Evolutionary conservation across 371 early-diverging fungal genomes (phyloP).

Genomic region (Coemansia sp.): DNA sequence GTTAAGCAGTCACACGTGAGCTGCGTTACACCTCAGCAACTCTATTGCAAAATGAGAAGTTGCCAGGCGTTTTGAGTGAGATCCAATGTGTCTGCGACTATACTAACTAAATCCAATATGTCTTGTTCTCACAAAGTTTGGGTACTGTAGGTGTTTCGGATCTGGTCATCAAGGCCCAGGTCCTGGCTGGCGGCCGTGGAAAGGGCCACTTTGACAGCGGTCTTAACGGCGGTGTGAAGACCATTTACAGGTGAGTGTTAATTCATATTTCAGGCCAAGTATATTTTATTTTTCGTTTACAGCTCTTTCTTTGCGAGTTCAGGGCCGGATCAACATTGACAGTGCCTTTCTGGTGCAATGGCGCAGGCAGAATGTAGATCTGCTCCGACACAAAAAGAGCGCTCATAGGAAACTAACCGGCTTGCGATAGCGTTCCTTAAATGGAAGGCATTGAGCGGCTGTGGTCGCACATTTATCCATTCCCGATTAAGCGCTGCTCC

Average conservation of each 20-base stretch:
- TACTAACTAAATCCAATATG: not conserved
- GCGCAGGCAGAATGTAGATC: too few species aligned
- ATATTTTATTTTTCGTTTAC: too few species aligned
- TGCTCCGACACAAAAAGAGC: too few species aligned
- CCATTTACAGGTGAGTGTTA: slow-evolving; percentile 81
- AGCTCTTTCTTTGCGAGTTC: too few species aligned
- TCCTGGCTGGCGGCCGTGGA: slow-evolving; percentile 98
- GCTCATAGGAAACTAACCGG: not conserved
- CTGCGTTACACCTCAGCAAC: not conserved
- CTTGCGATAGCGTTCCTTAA: not conserved
- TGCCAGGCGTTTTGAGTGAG: not conserved
- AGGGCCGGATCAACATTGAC: not conserved
- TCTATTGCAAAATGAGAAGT: not conserved
- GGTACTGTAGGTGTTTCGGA: slow-evolving; percentile 68
- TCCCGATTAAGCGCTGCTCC: not conserved
- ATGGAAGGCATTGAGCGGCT: not conserved
- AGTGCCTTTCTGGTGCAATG: not conserved
- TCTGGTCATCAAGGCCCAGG: slow-evolving; percentile 97
- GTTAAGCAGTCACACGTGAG: slow-evolving; percentile 8
- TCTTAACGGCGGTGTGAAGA: slow-evolving; percentile 94
- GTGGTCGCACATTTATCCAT: not conserved
- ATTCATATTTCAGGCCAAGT: not conserved
- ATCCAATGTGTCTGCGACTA: not conserved
- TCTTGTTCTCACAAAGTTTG: not conserved
- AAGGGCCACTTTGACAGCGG: slow-evolving; percentile 96